Conservation (phyloP, 768 basidiomycete genomes). For the Asterophora lycoperdoides region DNA sequence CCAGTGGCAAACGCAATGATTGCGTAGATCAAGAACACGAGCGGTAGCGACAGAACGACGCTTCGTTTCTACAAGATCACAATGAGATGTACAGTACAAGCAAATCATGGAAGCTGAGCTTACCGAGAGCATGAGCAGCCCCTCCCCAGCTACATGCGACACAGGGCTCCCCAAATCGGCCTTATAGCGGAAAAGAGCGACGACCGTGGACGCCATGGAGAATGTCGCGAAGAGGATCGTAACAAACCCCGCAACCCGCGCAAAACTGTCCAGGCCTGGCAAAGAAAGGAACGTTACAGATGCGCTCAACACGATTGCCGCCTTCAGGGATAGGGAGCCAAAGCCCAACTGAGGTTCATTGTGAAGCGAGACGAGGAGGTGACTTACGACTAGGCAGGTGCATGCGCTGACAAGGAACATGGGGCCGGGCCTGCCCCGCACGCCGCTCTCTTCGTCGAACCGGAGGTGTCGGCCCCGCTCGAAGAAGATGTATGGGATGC, state of each 20-base stretch:
- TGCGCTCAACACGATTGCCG: slow-evolving; percentile 75
- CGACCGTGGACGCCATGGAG: slow-evolving; percentile 64
- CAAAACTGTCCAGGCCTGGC: slow-evolving; percentile 62
- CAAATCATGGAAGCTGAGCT: slow-evolving; percentile 15
- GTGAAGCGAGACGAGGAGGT: neutral
- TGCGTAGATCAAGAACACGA: slow-evolving; percentile 71
- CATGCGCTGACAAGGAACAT: slow-evolving; percentile 63
- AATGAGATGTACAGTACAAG: neutral
- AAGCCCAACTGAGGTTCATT: slow-evolving; percentile 13
- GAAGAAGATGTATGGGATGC: slow-evolving; percentile 75
- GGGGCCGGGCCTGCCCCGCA: slow-evolving; percentile 45
- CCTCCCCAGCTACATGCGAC: slow-evolving; percentile 52
- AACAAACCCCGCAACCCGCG: slow-evolving; percentile 62
- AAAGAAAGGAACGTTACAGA: slow-evolving; percentile 79
- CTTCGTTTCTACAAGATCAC: slow-evolving; percentile 44
- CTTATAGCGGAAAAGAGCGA: slow-evolving; percentile 69
- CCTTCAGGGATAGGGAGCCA: slow-evolving; percentile 49
- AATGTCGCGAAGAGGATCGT: slow-evolving; percentile 65
- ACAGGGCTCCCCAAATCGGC: slow-evolving; percentile 53
- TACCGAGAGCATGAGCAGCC: slow-evolving; percentile 47
- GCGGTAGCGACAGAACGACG: slow-evolving; percentile 64
- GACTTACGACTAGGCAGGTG: slow-evolving; percentile 59
- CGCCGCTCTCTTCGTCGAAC: slow-evolving; percentile 59
- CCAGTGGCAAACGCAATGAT: slow-evolving; percentile 65
- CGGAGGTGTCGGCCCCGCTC: slow-evolving; percentile 46